Conservation (phyloP, 345 rosid species). For the Anastatica hierochuntica region DNA sequence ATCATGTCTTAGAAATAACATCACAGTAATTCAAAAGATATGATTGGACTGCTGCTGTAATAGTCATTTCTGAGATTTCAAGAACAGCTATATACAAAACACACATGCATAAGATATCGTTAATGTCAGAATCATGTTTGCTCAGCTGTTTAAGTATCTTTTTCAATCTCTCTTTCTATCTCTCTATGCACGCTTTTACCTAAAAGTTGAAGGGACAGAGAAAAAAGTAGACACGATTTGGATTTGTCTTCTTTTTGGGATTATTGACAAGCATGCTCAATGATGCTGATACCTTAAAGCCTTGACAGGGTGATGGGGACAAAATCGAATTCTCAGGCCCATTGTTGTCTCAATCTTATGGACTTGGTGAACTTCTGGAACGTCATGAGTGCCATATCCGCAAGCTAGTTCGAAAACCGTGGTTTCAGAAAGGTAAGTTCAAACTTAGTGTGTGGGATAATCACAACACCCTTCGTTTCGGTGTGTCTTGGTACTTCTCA, state of each 20-base stretch:
- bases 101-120: not conserved
- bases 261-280: slow-evolving; percentile 18
- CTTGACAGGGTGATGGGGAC: slow-evolving; percentile 59
- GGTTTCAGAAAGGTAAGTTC: slow-evolving; percentile 93
- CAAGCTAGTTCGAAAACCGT: slow-evolving; percentile 72
- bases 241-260: slow-evolving; percentile 13
- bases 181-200: slow-evolving; percentile 24
- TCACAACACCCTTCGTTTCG: too few relatives aligned
- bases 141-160: slow-evolving; percentile 15
- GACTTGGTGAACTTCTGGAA: slow-evolving; percentile 67
- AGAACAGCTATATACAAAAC: slow-evolving; percentile 1
- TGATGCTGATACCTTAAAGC: slow-evolving; percentile 19
- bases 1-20: too few relatives aligned
- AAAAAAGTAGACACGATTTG: slow-evolving; percentile 20
- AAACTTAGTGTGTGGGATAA: too few relatives aligned
- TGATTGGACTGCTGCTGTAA: too few relatives aligned
- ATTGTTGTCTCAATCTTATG: slow-evolving; percentile 59
- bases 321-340: slow-evolving; percentile 89
- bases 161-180: not conserved
- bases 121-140: slow-evolving; percentile 8
- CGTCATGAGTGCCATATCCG: slow-evolving; percentile 73
- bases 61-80: too few relatives aligned
- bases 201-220: too few relatives aligned
- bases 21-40: too few relatives aligned
- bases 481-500: too few relatives aligned